Base-by-base conservation (phyloP, 306 rosid genomes). In the Acacia acuminata region DNA sequence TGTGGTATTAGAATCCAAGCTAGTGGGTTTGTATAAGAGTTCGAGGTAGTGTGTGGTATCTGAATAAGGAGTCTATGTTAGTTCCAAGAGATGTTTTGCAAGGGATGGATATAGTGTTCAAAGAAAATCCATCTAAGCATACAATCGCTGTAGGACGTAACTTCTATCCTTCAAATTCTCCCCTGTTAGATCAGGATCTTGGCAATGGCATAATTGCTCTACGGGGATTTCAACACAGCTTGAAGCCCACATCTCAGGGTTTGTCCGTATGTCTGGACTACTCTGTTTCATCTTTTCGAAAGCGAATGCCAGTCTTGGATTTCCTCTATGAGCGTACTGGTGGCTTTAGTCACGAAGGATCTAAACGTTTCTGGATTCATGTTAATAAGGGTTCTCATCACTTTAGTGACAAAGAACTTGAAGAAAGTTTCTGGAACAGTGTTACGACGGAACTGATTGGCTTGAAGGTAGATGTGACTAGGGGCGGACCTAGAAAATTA, bases 71-170 rank as follows among this genome's bases (percentile, higher is more conserved):
- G 12, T 64, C 75, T 20, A 50, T 71, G 44, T 69, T 88, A 11
- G 63, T 79, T 44, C 96, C 97, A 32, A 87, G 94, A 74, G 94
- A 93, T 25, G 84, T 93, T 81, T 85, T 93, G 65, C 96, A 90
- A 81, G 92, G 92, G 24, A 67, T 93, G 97, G 93, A 90, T 81
- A 72, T 91, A 75, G 96, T 90, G 58, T 75, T 93, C 82, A 93
- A 90, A 85, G 91, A 93, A 83, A 93, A 89, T 80, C 94, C 94
- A 7, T 47, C 85, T 17, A 85, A 90, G 75, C 72, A 71, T 15
- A 84, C 91, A 79, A 68, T 93, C 53, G 61, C 92, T 51, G 75
- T 86, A 81, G 97, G 98, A 15, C 81, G 93, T 2, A 64, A 43
- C 60, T 93, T 88, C 81, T 91, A 86, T 87, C 88, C 92, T 10